These are phyloP conservation scores for Mycena capillaripes DNA, from an alignment of 768 basidiomycete species.

Conservation along the genomic window DNA sequence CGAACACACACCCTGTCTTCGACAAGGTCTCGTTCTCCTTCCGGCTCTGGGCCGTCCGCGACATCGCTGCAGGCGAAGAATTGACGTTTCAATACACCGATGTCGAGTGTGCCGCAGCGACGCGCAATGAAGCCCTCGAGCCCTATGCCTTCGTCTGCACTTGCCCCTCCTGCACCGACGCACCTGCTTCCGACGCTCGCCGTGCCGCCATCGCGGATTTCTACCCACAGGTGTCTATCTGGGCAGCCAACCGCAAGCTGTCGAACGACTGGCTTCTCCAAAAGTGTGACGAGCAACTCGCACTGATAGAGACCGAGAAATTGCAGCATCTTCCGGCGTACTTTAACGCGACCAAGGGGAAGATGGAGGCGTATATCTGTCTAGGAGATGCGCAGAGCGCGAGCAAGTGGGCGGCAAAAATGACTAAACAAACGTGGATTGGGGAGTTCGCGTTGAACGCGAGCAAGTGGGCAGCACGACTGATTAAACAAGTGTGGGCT, in stretches of 20 bases:
- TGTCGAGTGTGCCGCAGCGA: slow-evolving; percentile 27
- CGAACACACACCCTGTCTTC: slow-evolving; percentile 42
- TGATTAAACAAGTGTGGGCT: not conserved
- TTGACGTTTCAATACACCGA: slow-evolving; percentile 47
- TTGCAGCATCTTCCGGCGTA: not conserved
- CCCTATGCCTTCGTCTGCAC: slow-evolving; percentile 50
- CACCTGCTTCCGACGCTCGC: slow-evolving; percentile 27
- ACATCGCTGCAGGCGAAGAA: slow-evolving; percentile 50
- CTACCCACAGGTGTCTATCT: slow-evolving; percentile 40
- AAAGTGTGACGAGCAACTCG: slow-evolving; percentile 7
- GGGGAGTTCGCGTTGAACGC: not conserved
- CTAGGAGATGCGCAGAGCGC: slow-evolving; percentile 16
- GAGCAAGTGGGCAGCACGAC: slow-evolving; percentile 20
- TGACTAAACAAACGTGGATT: not conserved
- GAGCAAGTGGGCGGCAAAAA: slow-evolving; percentile 21
- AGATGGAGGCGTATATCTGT: slow-evolving; percentile 3
- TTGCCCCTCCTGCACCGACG: slow-evolving; percentile 47
- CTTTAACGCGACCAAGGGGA: not conserved
- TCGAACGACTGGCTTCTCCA: slow-evolving; percentile 4
- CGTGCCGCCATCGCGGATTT: slow-evolving; percentile 1
- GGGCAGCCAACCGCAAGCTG: slow-evolving; percentile 41
- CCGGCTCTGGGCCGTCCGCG: slow-evolving; percentile 43
- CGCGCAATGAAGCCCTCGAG: slow-evolving; percentile 44
- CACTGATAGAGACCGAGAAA: not conserved
- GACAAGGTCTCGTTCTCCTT: slow-evolving; percentile 44